These are phyloP conservation scores for Phytophthora capsici DNA, from an alignment of 352 stramenopile genomes.

Conservation along the genomic window DNA sequence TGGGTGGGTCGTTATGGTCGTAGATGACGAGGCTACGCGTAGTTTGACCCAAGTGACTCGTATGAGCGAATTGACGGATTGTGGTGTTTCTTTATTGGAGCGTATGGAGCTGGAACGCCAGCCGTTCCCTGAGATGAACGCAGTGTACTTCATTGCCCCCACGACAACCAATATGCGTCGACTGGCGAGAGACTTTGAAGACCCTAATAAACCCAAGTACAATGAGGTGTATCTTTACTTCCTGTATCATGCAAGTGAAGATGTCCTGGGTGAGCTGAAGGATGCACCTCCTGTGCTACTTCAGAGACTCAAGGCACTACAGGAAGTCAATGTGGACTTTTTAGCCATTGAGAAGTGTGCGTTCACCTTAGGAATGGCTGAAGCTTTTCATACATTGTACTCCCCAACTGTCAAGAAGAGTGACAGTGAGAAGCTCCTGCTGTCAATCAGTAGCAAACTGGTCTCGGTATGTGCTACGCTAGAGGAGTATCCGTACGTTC, in stretches of 20 bases:
- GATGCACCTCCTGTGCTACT: constrained; percentile 76
- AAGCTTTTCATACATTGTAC: constrained; percentile 82
- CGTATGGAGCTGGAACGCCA: constrained; percentile 95
- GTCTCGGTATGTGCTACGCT: constrained; percentile 97
- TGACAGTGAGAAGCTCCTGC: constrained; percentile 48
- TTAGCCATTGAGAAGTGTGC: constrained; percentile 93
- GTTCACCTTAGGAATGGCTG: constrained; percentile 95
- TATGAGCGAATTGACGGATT: constrained; percentile 99
- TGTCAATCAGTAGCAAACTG: constrained; percentile 90
- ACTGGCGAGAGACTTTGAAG: constrained; percentile 87
- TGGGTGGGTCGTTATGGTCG: constrained; percentile 93
- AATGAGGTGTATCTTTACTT: constrained; percentile 95
- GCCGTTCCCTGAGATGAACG: constrained; percentile 96
- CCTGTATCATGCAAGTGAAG: constrained; percentile 82
- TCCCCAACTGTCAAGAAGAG: constrained; percentile 59
- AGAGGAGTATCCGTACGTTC: constrained; percentile 97
- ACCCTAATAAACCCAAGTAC: constrained; percentile 92
- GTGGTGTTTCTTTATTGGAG: constrained; percentile 96
- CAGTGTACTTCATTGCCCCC: constrained; percentile 95
- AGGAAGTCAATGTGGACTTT: constrained; percentile 98
- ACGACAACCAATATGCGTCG: constrained; percentile 84
- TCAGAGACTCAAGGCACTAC: constrained; percentile 82
- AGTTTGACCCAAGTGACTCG: constrained; percentile 95
- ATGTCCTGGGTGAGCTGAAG: constrained; percentile 88
- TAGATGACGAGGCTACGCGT: constrained; percentile 94